These are phyloP conservation scores for Xylariales sp. DNA, from an alignment of 2,329 filamentous ascomycete genomes.

Conservation along the genomic window DNA sequence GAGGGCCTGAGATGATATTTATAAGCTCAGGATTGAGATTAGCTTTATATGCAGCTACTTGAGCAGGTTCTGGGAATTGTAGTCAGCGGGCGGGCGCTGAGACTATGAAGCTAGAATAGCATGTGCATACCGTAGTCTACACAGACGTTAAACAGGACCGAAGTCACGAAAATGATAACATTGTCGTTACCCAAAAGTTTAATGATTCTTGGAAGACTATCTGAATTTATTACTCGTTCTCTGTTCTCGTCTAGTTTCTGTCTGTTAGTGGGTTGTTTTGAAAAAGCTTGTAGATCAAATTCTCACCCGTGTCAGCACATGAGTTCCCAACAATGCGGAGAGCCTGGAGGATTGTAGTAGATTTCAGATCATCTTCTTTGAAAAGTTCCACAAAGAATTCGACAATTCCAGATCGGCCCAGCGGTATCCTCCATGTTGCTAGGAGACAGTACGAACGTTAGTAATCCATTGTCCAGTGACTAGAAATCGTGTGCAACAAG, in stretches of 20 bases:
- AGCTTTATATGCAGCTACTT: conserved; percentile 49
- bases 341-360: conserved; percentile 46
- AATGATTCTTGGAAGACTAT: conserved; percentile 43
- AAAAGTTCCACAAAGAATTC: conserved; percentile 50
- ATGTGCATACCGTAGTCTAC: conserved; percentile 57
- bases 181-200: conserved; percentile 41
- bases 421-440: conserved; percentile 53
- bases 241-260: conserved; percentile 50
- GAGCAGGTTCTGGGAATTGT: conserved; percentile 54
- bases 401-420: conserved; percentile 55
- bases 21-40: conserved; percentile 46
- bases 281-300: background rate
- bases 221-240: conserved; percentile 46
- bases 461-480: too few relatives aligned
- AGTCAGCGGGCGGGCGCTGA: too few relatives aligned
- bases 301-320: conserved; percentile 53
- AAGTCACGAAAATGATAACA: conserved; percentile 48
- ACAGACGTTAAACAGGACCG: conserved; percentile 59
- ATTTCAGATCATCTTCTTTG: conserved; percentile 29
- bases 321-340: conserved; percentile 58
- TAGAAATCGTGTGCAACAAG: too few relatives aligned
- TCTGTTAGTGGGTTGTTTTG: background rate
- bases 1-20: conserved; percentile 41
- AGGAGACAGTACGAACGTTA: too few relatives aligned
- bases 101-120: too few relatives aligned